These are phyloP conservation scores for Saksenaea vasiformis DNA, from an alignment of 371 early-diverging fungal genomes.

Conservation along the genomic window DNA sequence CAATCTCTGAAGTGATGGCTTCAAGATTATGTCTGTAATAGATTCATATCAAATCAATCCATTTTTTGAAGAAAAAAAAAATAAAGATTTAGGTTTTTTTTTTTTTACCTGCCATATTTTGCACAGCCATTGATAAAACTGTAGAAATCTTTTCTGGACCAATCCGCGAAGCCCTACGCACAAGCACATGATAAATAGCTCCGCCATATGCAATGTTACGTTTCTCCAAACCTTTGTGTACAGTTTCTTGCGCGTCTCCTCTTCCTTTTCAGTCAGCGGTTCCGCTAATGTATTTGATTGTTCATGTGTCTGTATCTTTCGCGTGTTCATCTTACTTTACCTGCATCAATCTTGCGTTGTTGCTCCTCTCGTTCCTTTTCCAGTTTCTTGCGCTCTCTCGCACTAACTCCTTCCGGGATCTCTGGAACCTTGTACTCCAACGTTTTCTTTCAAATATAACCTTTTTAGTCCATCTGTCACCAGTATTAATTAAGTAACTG, in stretches of 20 bases:
- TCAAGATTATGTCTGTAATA: conserved; percentile 64
- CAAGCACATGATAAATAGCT: not conserved
- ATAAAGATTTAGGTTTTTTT: not conserved
- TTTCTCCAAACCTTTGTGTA: conserved; percentile 45
- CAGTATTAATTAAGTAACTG: not conserved
- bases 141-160: conserved; percentile 94
- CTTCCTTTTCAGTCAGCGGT: conserved; percentile 89
- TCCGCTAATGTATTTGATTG: conserved; percentile 54
- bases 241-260: conserved; percentile 79
- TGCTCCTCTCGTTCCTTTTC: conserved; percentile 77
- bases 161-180: conserved; percentile 85
- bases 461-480: not conserved
- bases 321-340: conserved; percentile 4
- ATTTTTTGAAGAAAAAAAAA: not conserved
- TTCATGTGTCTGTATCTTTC: not conserved
- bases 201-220: not conserved
- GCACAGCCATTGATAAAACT: conserved; percentile 90
- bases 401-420: conserved; percentile 30
- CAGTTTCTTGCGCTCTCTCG: conserved; percentile 46
- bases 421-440: conserved; percentile 63
- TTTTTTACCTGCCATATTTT: conserved; percentile 75
- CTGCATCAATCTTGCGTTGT: conserved; percentile 81
- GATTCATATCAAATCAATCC: too few relatives aligned
- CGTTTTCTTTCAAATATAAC: conserved; percentile 39
- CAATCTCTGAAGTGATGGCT: conserved; percentile 80